Conservation (phyloP, 208 protist species). For the Blechomonas ayalai region DNA sequence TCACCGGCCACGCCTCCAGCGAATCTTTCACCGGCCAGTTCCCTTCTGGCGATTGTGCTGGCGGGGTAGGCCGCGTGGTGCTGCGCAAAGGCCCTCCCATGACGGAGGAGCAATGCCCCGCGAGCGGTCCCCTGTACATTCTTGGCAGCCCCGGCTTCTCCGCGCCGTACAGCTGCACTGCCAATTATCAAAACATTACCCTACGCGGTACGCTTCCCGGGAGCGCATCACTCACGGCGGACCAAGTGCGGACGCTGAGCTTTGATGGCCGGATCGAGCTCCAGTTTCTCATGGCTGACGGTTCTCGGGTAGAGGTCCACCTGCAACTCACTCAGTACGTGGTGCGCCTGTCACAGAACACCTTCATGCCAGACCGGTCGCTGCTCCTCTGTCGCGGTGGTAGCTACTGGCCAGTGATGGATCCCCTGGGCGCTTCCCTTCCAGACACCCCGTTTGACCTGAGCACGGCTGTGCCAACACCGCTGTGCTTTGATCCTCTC, state of each 20-base stretch:
- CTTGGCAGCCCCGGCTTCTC: conserved; percentile 67
- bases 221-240: conserved; percentile 33
- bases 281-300: conserved; percentile 56
- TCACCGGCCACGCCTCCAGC: conserved; percentile 7
- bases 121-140: conserved; percentile 47
- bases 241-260: conserved; percentile 36
- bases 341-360: conserved; percentile 42
- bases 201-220: conserved; percentile 63
- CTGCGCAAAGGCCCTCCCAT: conserved; percentile 67
- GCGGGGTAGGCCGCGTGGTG: conserved; percentile 31
- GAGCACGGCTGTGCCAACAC: conserved; percentile 13
- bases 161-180: conserved; percentile 36
- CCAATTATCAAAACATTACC: conserved; percentile 75
- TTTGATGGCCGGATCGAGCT: conserved; percentile 53
- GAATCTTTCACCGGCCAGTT: conserved; percentile 54
- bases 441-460: conserved; percentile 49
- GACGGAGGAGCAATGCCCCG: conserved; percentile 23
- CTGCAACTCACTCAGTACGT: conserved; percentile 67
- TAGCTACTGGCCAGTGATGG: conserved; percentile 73
- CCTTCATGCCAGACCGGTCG: conserved; percentile 20
- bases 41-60: conserved; percentile 52
- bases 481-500: conserved; percentile 61
- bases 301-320: conserved; percentile 22
- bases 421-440: conserved; percentile 68
- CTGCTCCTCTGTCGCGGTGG: conserved; percentile 60